These are phyloP conservation scores for Eremomyces bilateralis DNA, from an alignment of 495 filamentous ascomycete species.

Conservation along the genomic window DNA sequence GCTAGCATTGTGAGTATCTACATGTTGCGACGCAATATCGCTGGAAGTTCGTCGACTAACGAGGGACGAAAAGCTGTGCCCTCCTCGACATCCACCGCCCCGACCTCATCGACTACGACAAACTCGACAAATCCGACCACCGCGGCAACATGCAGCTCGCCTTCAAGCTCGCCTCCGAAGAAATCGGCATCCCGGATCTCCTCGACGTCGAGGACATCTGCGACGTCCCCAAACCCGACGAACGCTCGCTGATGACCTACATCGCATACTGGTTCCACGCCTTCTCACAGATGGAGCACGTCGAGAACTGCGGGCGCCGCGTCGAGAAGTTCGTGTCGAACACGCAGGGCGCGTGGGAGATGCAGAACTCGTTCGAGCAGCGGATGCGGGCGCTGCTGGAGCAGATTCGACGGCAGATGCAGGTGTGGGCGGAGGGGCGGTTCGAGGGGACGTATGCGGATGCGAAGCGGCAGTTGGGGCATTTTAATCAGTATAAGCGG, in stretches of 20 bases:
- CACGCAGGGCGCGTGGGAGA: slow-evolving; percentile 99
- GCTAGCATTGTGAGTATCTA: slow-evolving; percentile 45
- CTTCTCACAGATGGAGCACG: slow-evolving; percentile 92
- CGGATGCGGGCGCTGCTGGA: slow-evolving; percentile 63
- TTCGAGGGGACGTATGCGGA: slow-evolving; percentile 88
- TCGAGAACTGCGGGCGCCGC: slow-evolving; percentile 86
- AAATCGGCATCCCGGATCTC: slow-evolving; percentile 90
- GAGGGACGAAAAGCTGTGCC: slow-evolving; percentile 39
- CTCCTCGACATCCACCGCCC: slow-evolving; percentile 92
- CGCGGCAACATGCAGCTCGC: slow-evolving; percentile 93
- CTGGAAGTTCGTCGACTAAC: slow-evolving; percentile 2
- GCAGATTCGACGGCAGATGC: slow-evolving; percentile 47
- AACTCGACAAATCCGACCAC: slow-evolving; percentile 83
- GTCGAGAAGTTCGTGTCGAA: slow-evolving; percentile 98
- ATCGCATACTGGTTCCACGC: slow-evolving; percentile 99
- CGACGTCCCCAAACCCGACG: slow-evolving; percentile 87
- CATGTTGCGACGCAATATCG: neutral
- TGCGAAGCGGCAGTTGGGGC: slow-evolving; percentile 62
- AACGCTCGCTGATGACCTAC: slow-evolving; percentile 94
- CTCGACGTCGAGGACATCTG: slow-evolving; percentile 97
- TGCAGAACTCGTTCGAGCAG: slow-evolving; percentile 87
- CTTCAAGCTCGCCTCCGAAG: slow-evolving; percentile 84
- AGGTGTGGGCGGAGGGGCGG: slow-evolving; percentile 50
- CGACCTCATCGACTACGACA: slow-evolving; percentile 89
- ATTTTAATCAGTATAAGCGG: slow-evolving; percentile 73